Percentiles rank a stretch among this genome's conserved stretches.
Conservation (phyloP, 1,284 basidiomycete genomes). For the Trametes pubescens region DNA sequence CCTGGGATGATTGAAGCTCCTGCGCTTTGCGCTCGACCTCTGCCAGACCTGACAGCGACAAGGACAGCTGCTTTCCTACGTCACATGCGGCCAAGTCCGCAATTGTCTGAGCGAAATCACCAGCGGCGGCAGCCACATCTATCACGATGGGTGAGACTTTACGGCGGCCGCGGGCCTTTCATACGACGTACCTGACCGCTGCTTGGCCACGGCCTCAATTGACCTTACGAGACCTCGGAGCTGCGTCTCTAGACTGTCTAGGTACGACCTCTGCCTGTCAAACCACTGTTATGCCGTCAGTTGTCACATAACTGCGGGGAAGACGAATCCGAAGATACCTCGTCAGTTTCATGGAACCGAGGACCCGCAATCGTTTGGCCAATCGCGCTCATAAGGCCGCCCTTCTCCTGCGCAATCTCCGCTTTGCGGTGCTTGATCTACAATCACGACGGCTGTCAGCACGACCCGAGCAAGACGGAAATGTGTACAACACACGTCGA, state of each 20-base stretch:
- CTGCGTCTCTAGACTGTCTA: conserved; percentile 92
- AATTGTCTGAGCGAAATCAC: conserved; percentile 78
- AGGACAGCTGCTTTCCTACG: conserved; percentile 75
- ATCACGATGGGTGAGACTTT: not conserved
- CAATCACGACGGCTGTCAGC: not conserved
- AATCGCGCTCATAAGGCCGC: conserved; percentile 82
- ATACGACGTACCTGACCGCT: conserved; percentile 68
- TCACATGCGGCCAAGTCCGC: conserved; percentile 77
- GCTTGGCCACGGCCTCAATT: conserved; percentile 83
- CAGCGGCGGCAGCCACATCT: conserved; percentile 75
- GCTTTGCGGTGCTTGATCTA: conserved; percentile 90
- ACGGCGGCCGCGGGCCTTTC: not conserved
- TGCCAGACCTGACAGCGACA: conserved; percentile 71
- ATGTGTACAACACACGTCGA: conserved; percentile 66
- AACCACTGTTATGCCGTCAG: conserved; percentile 77
- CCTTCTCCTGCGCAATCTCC: conserved; percentile 76
- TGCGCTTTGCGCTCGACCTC: conserved; percentile 79
- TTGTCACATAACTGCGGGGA: not conserved
- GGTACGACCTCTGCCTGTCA: conserved; percentile 84
- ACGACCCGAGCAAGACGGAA: not conserved
- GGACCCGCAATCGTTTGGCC: conserved; percentile 83
- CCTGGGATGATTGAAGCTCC: conserved; percentile 74
- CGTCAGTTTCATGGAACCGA: conserved; percentile 92
- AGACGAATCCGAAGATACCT: conserved; percentile 55
- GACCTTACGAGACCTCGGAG: conserved; percentile 87